Base-by-base conservation (phyloP, 148 eudicot species). In the Polygonum aviculare region DNA sequence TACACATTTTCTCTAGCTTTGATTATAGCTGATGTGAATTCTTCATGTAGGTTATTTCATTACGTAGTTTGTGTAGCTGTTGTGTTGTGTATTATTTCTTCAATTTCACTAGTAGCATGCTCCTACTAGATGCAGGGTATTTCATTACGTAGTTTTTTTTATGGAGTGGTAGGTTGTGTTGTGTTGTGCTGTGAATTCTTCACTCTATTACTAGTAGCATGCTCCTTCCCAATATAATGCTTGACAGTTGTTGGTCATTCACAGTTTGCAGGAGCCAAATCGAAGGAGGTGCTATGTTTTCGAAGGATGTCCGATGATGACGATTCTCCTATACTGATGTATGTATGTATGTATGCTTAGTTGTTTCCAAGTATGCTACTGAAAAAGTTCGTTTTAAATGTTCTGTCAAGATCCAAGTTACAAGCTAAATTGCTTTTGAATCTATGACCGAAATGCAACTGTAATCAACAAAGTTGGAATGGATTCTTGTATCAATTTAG, bases 111-210 rank as follows among this genome's bases (percentile, higher is more conserved):
- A n/a, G n/a, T n/a, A n/a, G n/a, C n/a, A n/a, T n/a, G n/a, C n/a
- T n/a, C n/a, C n/a, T n/a, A n/a, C n/a, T n/a, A n/a, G n/a, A n/a
- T n/a, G n/a, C n/a, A n/a, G n/a, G n/a, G n/a, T n/a, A n/a, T n/a
- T n/a, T n/a, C n/a, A n/a, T n/a, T n/a, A n/a, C n/a, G n/a, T n/a
- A n/a, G n/a, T n/a, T n/a, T n/a, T n/a, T n/a, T n/a, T n/a, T n/a
- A n/a, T n/a, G n/a, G n/a, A n/a, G n/a, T n/a, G n/a, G n/a, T n/a
- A n/a, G 91, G 93, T 57, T 79, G 90, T 79, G 91, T 97, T 76
- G 78, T 87, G 26, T 81, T 93, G 99, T 93, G 76, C 90, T 96
- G 76, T 96, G 99, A 97, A 98, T 93, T 81, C 83, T 96, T 54
- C 33, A 15, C 3, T 74, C 33, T 33, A 50, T 40, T n/a, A 12